Base-by-base conservation (phyloP, 176 grass and related monocot genomes). In the Tuctoria greenei region DNA sequence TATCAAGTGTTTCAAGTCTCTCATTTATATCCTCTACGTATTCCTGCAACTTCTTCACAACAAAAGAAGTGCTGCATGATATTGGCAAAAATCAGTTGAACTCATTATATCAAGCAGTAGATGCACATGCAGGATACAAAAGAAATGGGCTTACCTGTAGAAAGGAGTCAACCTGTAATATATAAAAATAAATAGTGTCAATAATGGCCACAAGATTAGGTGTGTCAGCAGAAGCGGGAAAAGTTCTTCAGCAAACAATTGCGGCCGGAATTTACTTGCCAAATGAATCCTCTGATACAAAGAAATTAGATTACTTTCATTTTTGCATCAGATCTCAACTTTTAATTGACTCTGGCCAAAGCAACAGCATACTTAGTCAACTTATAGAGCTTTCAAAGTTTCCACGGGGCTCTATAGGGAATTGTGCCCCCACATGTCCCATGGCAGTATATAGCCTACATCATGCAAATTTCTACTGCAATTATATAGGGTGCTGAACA, bases 81-180 rank as follows among this genome's bases (percentile, higher is more conserved):
- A 77, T 83, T 55, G 17, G 73, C n/a, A 78, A 82, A 57, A 52
- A 43, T 61, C 18, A 75, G 56, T 71, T 75, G 39, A 83, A 38
- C 23, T 68, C 4, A 42, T 35, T 54, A 79, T 69, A 61, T 46
- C 12, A 47, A 75, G 23, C 26, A 69, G 14, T 67, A 65, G 44
- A 50, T 50, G 12, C 12, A 75, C 11, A 80, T 60, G 14, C 14
- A 76, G 18, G 50, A 77, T 71, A 76, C 54, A 25, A 43, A 58
- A 52, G 42, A 61, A 59, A 46, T 57, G 72, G 4, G n/a, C 70
- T 72, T 66, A 98, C 95, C 87, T 92, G 81, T 94, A 94, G 89
- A 98, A 98, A 94, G 89, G 88, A 88, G 91, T 98, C 77, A 98
- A 88, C 77, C 89, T 98, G 95, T 37, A 90, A 76, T 28, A 77